Percentiles rank a stretch among this genome's conserved stretches.
phyloP scores from a whole-genome alignment of 768 basidiomycete species.

The Podaxis sp. region DNA sequence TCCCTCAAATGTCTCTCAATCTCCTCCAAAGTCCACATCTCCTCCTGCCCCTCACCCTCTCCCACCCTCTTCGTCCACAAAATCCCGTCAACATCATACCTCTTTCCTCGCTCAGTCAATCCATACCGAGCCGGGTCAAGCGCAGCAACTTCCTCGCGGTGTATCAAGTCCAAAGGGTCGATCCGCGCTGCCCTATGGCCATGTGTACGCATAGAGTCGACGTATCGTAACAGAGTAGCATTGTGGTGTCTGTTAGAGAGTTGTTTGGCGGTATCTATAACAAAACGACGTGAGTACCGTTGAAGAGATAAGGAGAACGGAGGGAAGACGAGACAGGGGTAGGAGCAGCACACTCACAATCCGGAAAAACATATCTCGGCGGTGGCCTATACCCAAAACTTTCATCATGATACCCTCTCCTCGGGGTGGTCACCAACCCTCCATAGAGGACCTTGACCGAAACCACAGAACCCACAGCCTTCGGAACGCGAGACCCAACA shows the following conservation, averaged over 20 bases:
- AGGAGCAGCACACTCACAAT: slow-evolving; percentile 52
- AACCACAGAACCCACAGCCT: not conserved
- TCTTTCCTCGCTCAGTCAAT: slow-evolving; percentile 47
- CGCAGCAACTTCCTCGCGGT: slow-evolving; percentile 77
- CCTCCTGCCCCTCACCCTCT: slow-evolving; percentile 22
- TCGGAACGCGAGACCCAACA: not conserved
- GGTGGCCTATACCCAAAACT: slow-evolving; percentile 77
- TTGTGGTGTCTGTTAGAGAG: slow-evolving; percentile 69
- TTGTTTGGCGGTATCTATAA: slow-evolving; percentile 61
- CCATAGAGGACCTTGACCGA: not conserved
- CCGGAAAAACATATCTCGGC: slow-evolving; percentile 62
- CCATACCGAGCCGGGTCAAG: slow-evolving; percentile 79
- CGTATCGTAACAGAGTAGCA: slow-evolving; percentile 81
- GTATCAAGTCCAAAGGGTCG: slow-evolving; percentile 86
- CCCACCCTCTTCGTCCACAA: slow-evolving; percentile 65
- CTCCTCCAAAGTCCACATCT: slow-evolving; percentile 68
- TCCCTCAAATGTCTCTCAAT: slow-evolving; percentile 69
- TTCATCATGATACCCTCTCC: slow-evolving; percentile 64
- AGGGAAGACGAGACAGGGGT: not conserved
- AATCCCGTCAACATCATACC: slow-evolving; percentile 79
- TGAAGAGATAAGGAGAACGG: not conserved
- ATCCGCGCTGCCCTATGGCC: slow-evolving; percentile 84
- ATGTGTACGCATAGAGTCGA: slow-evolving; percentile 84
- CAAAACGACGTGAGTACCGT: not conserved
- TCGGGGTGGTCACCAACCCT: not conserved